Base-by-base conservation (phyloP, 768 basidiomycete genomes). In the Hemileccinum rubropunctum region DNA sequence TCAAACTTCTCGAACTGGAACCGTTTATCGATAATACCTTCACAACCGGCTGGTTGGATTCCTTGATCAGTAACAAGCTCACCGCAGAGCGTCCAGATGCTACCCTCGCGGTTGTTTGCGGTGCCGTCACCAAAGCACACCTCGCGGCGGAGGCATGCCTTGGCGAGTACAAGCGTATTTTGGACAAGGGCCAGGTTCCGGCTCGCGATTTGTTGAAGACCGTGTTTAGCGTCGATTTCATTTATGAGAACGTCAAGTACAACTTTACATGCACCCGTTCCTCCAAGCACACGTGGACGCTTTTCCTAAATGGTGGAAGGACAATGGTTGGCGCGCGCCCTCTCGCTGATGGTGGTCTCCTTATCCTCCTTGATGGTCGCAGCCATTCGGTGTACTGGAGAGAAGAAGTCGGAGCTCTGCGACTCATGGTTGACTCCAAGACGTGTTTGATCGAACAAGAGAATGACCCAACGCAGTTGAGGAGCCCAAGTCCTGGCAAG, bases 361-460 rank as follows among this genome's bases (percentile, higher is more conserved):
- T 99, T 52, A 82, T 98, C 51, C 76, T 91, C 26, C 78, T 99
- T 51, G 91, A 95, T 61, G 95, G 92, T 48, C 88, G 88, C 65
- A 95, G 93, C 67, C 97, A 99, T 71, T 95, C 97, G 20, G 79
- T 97, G 45, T 99, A 99, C 71, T 98, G 92, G 93, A 80, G 92
- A 47, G 97, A 98, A 69, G 97, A 99, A 74, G 97, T 98, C 47
- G 97, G 94, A 48, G 90, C 92, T 9, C 74, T 94, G 58, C 76
- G 91, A 57, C 68, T 98, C 64, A 92, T 93, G 84, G 86, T 99
- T 52, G 95, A 99, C 71, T 81, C 93, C 46, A 95, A 98, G 79
- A 99, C 97, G 14, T 97, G 95, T 68, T 78, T 98, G 73, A 94
- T 99, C 59, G 97, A 98, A 70, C 95, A 98, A 72, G 97, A 99